A percentile compares a stretch with the other conserved stretches of the same genome.
Conservation (phyloP, 192 early-diverging fungal species). For the Gigaspora rosea region DNA sequence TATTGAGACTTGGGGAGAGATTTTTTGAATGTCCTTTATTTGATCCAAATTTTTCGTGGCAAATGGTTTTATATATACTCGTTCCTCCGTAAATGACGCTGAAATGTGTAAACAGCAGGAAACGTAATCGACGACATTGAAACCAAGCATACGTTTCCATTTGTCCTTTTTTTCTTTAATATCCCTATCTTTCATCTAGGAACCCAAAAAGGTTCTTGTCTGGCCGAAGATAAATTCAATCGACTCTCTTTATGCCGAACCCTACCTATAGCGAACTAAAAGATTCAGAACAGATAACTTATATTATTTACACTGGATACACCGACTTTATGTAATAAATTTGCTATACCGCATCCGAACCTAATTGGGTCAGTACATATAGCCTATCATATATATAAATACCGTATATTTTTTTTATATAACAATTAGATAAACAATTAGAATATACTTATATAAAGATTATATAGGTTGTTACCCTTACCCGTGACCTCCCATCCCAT, state of each 20-base stretch:
- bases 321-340: not conserved
- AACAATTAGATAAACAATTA: too few relatives aligned
- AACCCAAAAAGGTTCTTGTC: conserved; percentile 27
- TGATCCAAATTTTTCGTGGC: conserved; percentile 2
- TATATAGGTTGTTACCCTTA: too few relatives aligned
- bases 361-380: too few relatives aligned
- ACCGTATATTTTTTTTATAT: too few relatives aligned
- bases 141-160: conserved; percentile 28
- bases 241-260: too few relatives aligned
- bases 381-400: too few relatives aligned
- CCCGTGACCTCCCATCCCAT: too few relatives aligned
- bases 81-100: conserved; percentile 2
- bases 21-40: conserved; percentile 16
- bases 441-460: too few relatives aligned
- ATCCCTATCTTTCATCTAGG: conserved; percentile 24
- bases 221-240: not conserved
- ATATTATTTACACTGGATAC: not conserved
- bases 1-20: not conserved
- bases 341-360: not conserved
- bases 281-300: not conserved
- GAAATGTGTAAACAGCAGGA: conserved; percentile 22
- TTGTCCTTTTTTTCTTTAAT: conserved; percentile 26
- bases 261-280: too few relatives aligned
- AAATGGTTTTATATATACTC: conserved; percentile 23
- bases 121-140: conserved; percentile 35